Percentiles rank a stretch among this genome's conserved stretches.
phyloP scores from a whole-genome alignment of 495 filamentous ascomycete species.

The Neurospora cerealis region DNA sequence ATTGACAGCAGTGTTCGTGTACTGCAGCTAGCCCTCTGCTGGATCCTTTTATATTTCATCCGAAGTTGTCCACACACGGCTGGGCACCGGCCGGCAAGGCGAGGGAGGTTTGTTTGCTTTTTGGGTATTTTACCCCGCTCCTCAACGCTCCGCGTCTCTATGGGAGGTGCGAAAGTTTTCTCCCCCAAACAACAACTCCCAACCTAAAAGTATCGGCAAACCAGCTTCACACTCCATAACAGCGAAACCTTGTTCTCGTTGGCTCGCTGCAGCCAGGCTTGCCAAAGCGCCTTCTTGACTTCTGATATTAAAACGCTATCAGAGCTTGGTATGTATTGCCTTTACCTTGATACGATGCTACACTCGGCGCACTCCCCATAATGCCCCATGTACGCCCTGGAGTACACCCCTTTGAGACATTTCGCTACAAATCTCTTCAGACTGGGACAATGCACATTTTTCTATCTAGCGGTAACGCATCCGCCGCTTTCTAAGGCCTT shows the following conservation, averaged over 20 bases:
- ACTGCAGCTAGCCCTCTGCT: not conserved
- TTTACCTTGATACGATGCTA: not conserved
- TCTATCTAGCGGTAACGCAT: too few species aligned
- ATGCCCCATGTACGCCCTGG: not conserved
- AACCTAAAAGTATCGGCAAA: not conserved
- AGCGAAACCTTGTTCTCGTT: not conserved
- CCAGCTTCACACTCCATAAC: not conserved
- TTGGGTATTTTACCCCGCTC: not conserved
- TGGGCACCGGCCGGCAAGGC: not conserved
- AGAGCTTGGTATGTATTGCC: not conserved
- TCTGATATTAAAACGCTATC: not conserved
- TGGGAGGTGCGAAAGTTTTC: not conserved
- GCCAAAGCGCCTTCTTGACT: not conserved
- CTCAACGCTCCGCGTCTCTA: not conserved
- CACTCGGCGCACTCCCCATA: not conserved
- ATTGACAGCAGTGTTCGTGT: not conserved
- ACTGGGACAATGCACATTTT: too few species aligned
- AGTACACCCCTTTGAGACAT: not conserved
- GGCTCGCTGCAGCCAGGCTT: not conserved
- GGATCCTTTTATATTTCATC: not conserved
- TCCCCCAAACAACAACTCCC: not conserved
- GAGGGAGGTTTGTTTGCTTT: not conserved
- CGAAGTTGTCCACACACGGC: not conserved
- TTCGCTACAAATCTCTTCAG: too few species aligned
- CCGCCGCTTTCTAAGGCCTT: too few species aligned